These are phyloP conservation scores for Populus nigra DNA, from an alignment of 345 rosid species.

Conservation along the genomic window DNA sequence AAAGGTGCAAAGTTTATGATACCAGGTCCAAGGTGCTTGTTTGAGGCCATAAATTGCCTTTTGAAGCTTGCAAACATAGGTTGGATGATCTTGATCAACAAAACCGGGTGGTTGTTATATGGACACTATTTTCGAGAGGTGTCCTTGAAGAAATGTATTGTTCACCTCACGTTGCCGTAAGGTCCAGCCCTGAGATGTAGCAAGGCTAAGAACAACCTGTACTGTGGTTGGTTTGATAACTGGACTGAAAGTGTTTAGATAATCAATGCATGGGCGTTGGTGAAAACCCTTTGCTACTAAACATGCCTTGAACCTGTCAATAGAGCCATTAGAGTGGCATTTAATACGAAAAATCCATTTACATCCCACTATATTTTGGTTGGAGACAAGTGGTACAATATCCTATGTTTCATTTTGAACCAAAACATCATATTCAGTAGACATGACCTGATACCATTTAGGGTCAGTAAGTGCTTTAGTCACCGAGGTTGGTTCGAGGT, in stretches of 20 bases:
- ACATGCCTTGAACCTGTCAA: neutral
- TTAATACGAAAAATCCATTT: neutral
- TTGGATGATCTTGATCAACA: no score
- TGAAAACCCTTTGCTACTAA: neutral
- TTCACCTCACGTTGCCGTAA: neutral
- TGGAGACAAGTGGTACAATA: neutral
- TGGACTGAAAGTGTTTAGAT: neutral
- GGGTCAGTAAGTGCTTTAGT: neutral
- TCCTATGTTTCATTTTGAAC: neutral
- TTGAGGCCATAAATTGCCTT: neutral
- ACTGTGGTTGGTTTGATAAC: neutral
- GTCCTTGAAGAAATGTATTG: neutral
- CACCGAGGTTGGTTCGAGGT: fast-evolving
- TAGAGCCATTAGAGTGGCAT: neutral
- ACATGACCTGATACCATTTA: neutral
- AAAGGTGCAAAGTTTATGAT: no score
- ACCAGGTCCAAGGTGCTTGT: neutral
- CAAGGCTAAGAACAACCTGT: neutral
- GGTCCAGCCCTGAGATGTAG: neutral
- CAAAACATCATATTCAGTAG: neutral
- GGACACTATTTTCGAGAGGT: neutral
- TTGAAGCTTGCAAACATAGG: neutral
- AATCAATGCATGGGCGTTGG: neutral
- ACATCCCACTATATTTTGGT: neutral
- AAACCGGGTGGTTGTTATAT: neutral